Conservation (phyloP, 495 filamentous ascomycete species). For the Annulohypoxylon bovei region DNA sequence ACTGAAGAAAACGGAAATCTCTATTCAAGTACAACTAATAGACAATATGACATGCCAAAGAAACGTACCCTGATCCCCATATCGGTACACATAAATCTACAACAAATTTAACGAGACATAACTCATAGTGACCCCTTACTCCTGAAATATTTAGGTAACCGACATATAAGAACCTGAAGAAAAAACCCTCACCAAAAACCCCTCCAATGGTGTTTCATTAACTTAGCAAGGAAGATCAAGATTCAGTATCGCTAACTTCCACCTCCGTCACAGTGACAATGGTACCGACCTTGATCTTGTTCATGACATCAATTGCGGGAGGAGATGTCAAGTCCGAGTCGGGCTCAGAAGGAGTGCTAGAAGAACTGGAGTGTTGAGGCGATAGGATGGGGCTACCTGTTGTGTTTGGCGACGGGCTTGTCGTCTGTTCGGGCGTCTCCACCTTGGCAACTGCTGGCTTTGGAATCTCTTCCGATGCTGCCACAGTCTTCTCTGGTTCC, state of each 20-base stretch:
- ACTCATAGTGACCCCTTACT: not conserved
- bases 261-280: not conserved
- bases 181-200: not conserved
- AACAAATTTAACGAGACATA: too few relatives aligned
- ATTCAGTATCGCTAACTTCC: not conserved
- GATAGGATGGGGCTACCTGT: not conserved
- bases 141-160: not conserved
- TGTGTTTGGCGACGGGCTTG: not conserved
- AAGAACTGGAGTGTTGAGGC: not conserved
- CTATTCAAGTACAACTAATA: too few relatives aligned
- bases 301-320: not conserved
- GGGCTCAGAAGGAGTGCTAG: not conserved
- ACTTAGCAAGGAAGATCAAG: not conserved
- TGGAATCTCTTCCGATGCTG: not conserved
- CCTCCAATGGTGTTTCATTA: not conserved
- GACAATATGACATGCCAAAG: not conserved
- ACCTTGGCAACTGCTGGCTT: not conserved
- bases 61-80: not conserved
- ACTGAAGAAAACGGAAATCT: too few relatives aligned
- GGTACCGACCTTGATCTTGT: not conserved
- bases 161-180: not conserved
- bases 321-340: constrained; percentile 2
- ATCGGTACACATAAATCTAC: too few relatives aligned
- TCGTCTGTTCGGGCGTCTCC: not conserved
- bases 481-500: not conserved